Evolutionary conservation across 352 stramenopile species (phyloP).

Genomic region (Globisporangium rhizosaccharum): DNA sequence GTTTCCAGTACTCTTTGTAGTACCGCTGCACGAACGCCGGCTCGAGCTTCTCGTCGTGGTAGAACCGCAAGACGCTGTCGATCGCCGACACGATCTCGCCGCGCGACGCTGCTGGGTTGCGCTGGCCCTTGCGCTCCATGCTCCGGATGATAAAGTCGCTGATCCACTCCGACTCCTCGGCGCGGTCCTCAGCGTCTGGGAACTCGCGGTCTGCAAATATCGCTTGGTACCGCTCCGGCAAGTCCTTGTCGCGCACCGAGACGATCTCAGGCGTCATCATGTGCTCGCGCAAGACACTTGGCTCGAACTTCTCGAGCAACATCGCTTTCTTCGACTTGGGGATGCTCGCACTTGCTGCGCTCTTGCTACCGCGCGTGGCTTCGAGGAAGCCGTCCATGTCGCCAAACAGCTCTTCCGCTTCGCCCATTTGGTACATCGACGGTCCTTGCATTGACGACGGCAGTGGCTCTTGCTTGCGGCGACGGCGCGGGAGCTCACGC

Average conservation of each 20-base stretch:
- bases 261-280: conserved; percentile 87
- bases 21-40: conserved; percentile 87
- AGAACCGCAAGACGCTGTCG: conserved; percentile 84
- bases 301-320: conserved; percentile 85
- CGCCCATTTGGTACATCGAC: conserved; percentile 87
- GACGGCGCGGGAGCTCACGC: conserved; percentile 62
- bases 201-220: conserved; percentile 69
- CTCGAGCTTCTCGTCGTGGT: conserved; percentile 87
- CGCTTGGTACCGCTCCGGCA: conserved; percentile 76
- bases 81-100: conserved; percentile 86
- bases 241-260: conserved; percentile 71
- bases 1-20: conserved; percentile 89
- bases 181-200: conserved; percentile 77
- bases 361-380: conserved; percentile 48
- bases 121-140: conserved; percentile 52
- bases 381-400: conserved; percentile 88
- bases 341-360: conserved; percentile 11
- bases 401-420: conserved; percentile 87
- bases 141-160: conserved; percentile 83
- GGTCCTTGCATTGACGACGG: conserved; percentile 77
- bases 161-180: conserved; percentile 87
- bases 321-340: conserved; percentile 79
- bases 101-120: conserved; percentile 44
- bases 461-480: conserved; percentile 68
- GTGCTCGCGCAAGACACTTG: conserved; percentile 81